Percentiles rank a stretch among this genome's conserved stretches.
These are phyloP conservation scores for Prunus yedoensis DNA, from an alignment of 331 rosid species.

Conservation along the genomic window DNA sequence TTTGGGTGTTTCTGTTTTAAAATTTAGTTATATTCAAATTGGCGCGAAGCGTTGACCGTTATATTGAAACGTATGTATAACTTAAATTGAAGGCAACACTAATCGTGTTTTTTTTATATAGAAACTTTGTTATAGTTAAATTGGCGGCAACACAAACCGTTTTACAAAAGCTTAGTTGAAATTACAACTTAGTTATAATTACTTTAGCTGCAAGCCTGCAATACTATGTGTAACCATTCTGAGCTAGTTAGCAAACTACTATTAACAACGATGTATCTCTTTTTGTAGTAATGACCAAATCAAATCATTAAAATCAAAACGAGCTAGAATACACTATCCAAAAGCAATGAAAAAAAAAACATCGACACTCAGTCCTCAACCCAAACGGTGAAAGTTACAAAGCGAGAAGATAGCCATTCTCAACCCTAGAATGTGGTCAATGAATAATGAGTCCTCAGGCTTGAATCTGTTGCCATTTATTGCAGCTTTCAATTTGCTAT, in stretches of 20 bases:
- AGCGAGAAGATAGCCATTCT: neutral
- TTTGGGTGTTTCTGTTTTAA: neutral
- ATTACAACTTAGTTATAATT: neutral
- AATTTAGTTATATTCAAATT: neutral
- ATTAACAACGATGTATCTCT: neutral
- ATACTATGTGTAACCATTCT: no score
- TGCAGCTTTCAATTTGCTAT: constrained; percentile 4
- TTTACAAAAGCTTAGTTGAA: neutral
- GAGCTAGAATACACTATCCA: no score
- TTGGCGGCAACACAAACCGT: neutral
- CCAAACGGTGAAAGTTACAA: neutral
- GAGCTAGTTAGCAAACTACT: neutral
- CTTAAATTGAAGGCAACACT: neutral
- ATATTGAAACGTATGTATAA: neutral
- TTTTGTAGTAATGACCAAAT: neutral
- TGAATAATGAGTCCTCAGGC: neutral
- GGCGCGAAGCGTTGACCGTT: neutral
- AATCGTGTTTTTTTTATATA: neutral
- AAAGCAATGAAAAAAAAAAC: no score
- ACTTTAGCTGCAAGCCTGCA: neutral
- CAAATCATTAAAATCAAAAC: no score
- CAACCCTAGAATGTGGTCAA: neutral
- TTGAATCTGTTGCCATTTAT: neutral
- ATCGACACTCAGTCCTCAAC: no score
- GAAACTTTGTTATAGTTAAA: neutral